Evolutionary conservation across 805 yeast genomes (phyloP), one percentile per base, ranked within the genome.

Genomic region (Danielia reshetovae): DNA sequence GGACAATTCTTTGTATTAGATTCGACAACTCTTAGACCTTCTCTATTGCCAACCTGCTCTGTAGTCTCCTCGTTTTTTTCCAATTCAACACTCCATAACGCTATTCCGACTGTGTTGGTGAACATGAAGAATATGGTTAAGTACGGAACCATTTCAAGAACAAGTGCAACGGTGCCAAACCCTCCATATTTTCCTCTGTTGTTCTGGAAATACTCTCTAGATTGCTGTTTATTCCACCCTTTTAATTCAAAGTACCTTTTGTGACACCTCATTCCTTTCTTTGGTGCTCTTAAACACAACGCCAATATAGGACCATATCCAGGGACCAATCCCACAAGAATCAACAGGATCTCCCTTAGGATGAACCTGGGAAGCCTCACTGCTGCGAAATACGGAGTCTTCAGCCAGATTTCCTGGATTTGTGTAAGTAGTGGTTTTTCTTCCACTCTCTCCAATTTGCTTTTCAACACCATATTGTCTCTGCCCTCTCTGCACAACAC

Each of bases 71-170:
- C 9, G 22, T 19, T 19, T 19, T 19, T 9, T 7, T 19, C 9
- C 22, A 9, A 19, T 55, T 54, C 49, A 15, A 64, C 70, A 4
- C 77, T 78, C 86, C 86, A 81, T 29, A 77, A 53, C 0, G 85
- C 85, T 8, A 79, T 79, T 5, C 83, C 86, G 3, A 75, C 60
- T 2, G 70, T 70, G 52, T 77, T 76, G 7, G 85, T 75, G 42
- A 75, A 73, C 44, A 70, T 63, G 39, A 81, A 77, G 23, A 77
- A 57, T 9, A 76, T 59, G 21, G 75, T 72, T 2, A 77, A 37
- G 15, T 76, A 40, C 1, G 87, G 86, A 8, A 77, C 57, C 40
- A 66, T 57, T 45, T 79, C 85, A 24, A 81, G 50, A 1, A 70
- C 18, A 21, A 71, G 64, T 1, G 80, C 68, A 11, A 67, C 57